Conservation (phyloP, 2,329 filamentous ascomycete species). For the Phyllosticta citriasiana region DNA sequence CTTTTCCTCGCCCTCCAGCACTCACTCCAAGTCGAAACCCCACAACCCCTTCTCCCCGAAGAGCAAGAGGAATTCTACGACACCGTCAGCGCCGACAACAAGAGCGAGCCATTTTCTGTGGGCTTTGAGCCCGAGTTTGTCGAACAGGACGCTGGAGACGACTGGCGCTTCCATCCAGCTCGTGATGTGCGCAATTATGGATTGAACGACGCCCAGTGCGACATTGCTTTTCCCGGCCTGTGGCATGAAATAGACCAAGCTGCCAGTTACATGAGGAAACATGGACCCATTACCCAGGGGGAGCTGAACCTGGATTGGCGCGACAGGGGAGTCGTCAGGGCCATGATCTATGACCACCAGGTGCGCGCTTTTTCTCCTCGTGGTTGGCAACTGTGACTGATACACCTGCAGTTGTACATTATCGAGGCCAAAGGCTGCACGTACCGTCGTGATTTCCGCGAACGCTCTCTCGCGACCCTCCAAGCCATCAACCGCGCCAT, state of each 20-base stretch:
- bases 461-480: slow-evolving; percentile 35
- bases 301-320: slow-evolving; percentile 19
- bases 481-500: slow-evolving; percentile 46
- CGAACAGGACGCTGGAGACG: neutral
- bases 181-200: slow-evolving; percentile 9
- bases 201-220: slow-evolving; percentile 9
- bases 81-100: neutral
- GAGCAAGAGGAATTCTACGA: neutral
- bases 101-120: slow-evolving; percentile 1
- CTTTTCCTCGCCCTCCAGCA: slow-evolving; percentile 4
- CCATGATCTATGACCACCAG: slow-evolving; percentile 22
- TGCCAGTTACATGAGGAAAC: slow-evolving; percentile 10
- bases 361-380: slow-evolving; percentile 5
- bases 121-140: slow-evolving; percentile 1
- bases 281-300: slow-evolving; percentile 13
- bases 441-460: slow-evolving; percentile 13
- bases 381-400: neutral
- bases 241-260: slow-evolving; percentile 19
- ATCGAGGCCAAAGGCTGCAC: slow-evolving; percentile 18
- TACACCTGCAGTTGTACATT: slow-evolving; percentile 22
- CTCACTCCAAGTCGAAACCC: slow-evolving; percentile 3
- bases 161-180: slow-evolving; percentile 7
- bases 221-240: slow-evolving; percentile 14
- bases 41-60: neutral
- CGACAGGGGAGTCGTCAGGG: slow-evolving; percentile 15